Evolutionary conservation across 2,329 filamentous ascomycete genomes (phyloP).

Genomic region (Ophiostoma ulmi): DNA sequence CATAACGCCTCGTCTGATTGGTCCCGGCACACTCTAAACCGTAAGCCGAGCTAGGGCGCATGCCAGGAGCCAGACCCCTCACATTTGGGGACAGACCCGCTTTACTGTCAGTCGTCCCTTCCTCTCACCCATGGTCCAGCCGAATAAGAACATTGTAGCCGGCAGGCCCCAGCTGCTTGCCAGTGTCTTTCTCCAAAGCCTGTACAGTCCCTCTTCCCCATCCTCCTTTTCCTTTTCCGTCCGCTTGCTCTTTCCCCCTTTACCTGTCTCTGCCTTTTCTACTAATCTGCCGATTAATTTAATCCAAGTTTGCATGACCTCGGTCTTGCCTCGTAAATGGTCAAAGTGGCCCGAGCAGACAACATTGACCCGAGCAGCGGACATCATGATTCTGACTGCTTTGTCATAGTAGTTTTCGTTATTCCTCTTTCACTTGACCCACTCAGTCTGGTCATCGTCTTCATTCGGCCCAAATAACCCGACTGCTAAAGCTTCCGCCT

Average conservation of each 20-base stretch:
- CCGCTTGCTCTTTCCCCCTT: conserved; percentile 1
- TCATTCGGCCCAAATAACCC: conserved; percentile 11
- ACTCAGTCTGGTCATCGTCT: background rate
- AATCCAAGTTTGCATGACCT: conserved; percentile 5
- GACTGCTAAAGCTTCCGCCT: conserved; percentile 20
- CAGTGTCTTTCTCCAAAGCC: conserved; percentile 5
- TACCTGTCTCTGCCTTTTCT: background rate
- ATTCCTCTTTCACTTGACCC: background rate
- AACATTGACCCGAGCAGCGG: conserved; percentile 22
- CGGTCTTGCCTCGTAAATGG: conserved; percentile 10
- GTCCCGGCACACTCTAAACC: conserved; percentile 21
- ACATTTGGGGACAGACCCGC: conserved; percentile 15
- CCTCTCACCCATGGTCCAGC: conserved; percentile 17
- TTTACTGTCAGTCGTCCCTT: conserved; percentile 14
- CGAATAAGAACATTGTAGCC: conserved; percentile 19
- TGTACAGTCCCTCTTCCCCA: background rate
- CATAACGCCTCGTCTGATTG: conserved; percentile 12
- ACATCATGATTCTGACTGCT: background rate
- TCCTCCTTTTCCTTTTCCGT: background rate
- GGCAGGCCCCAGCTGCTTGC: background rate
- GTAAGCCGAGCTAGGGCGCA: conserved; percentile 21
- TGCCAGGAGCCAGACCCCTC: conserved; percentile 17
- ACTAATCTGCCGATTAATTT: background rate
- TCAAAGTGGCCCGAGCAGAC: conserved; percentile 18
- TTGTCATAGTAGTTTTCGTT: background rate